Evolutionary conservation across 805 yeast species (phyloP).

Genomic region (Helenozyma baotianmanensis): DNA sequence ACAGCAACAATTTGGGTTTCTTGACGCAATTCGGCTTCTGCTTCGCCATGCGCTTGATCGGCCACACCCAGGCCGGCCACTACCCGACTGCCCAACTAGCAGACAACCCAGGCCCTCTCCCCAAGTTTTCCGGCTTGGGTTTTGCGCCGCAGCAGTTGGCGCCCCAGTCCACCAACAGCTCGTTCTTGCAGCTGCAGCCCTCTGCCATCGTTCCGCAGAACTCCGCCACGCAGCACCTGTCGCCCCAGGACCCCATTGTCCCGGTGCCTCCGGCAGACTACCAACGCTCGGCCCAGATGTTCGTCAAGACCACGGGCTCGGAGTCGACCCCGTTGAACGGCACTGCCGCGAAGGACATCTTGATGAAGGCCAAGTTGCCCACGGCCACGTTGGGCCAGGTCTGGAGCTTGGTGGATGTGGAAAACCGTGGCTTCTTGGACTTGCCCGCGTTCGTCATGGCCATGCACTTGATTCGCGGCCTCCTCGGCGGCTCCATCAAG

Average conservation of each 20-base stretch:
- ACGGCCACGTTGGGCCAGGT: slow-evolving; percentile 73
- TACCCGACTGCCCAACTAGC: slow-evolving; percentile 49
- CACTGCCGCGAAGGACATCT: slow-evolving; percentile 76
- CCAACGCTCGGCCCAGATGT: slow-evolving; percentile 63
- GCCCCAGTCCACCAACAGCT: slow-evolving; percentile 34
- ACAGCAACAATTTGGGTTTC: slow-evolving; percentile 80
- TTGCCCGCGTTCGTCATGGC: slow-evolving; percentile 82
- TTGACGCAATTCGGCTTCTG: slow-evolving; percentile 77
- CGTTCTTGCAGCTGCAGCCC: slow-evolving; percentile 41
- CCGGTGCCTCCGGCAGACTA: slow-evolving; percentile 55
- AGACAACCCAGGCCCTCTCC: slow-evolving; percentile 58
- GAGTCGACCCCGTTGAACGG: slow-evolving; percentile 61
- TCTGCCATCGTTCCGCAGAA: slow-evolving; percentile 31
- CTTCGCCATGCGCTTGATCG: slow-evolving; percentile 83
- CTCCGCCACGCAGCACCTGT: slow-evolving; percentile 30
- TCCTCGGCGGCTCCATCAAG: slow-evolving; percentile 59
- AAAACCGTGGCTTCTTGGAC: slow-evolving; percentile 65
- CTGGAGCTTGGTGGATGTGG: slow-evolving; percentile 84
- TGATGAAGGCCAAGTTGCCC: slow-evolving; percentile 83
- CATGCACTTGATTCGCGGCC: slow-evolving; percentile 89
- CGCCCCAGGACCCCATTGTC: slow-evolving; percentile 15
- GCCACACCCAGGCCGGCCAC: slow-evolving; percentile 75
- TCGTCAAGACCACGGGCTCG: slow-evolving; percentile 60
- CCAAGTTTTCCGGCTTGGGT: slow-evolving; percentile 46
- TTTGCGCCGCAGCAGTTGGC: slow-evolving; percentile 17